A percentile compares a stretch with the other conserved stretches of the same genome.
These are phyloP conservation scores for Pseudocercospora pini-densiflorae DNA, from an alignment of 2,329 filamentous ascomycete species.

Conservation along the genomic window DNA sequence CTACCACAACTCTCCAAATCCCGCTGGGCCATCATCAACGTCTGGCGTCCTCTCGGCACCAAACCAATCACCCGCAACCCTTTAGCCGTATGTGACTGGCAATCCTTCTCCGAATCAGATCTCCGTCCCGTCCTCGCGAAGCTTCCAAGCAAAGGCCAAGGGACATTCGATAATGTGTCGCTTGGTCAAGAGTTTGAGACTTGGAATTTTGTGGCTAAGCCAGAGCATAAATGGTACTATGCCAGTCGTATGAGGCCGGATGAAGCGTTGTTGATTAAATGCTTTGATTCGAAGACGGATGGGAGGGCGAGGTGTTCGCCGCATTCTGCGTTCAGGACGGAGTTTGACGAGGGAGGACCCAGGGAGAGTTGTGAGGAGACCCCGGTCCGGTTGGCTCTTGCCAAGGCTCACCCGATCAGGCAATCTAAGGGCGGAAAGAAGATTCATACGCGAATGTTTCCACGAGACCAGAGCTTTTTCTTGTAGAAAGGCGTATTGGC, in stretches of 20 bases:
- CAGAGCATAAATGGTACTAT: slow-evolving; percentile 12
- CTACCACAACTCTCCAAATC: background rate
- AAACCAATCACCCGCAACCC: slow-evolving; percentile 5
- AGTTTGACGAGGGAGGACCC: background rate
- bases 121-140: background rate
- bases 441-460: background rate
- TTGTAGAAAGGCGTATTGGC: background rate
- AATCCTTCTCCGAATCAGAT: slow-evolving; percentile 1
- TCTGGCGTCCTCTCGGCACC: slow-evolving; percentile 7
- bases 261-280: slow-evolving; percentile 12
- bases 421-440: background rate
- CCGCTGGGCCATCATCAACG: slow-evolving; percentile 9
- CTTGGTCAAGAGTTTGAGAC: slow-evolving; percentile 2
- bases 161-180: background rate
- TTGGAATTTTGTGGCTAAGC: slow-evolving; percentile 7
- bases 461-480: background rate
- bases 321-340: slow-evolving; percentile 6
- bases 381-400: background rate
- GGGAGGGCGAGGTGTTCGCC: slow-evolving; percentile 9
- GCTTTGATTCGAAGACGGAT: slow-evolving; percentile 13
- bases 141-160: background rate
- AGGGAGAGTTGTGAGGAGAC: slow-evolving; percentile 12
- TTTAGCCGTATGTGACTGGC: slow-evolving; percentile 11
- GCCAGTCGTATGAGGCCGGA: slow-evolving; percentile 10
- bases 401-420: background rate